Percentiles rank a stretch among this genome's conserved stretches.
Evolutionary conservation across 129 eudicot genomes (phyloP).

Genomic region (Calendula officinalis): DNA sequence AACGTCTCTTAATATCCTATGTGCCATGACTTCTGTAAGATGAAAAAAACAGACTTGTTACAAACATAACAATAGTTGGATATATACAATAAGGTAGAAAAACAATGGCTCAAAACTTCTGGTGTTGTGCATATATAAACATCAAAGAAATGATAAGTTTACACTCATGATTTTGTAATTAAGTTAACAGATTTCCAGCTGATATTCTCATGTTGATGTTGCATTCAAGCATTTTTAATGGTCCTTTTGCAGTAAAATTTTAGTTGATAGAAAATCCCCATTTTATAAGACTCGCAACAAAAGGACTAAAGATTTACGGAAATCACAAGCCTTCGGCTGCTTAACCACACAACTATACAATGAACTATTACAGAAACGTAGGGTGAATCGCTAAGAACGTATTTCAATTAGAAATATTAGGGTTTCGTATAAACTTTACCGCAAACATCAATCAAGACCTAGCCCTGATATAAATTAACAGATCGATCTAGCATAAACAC

Average conservation of each 20-base stretch:
- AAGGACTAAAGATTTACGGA: slow-evolving; percentile 2
- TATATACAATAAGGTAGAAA: background rate
- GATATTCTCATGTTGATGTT: background rate
- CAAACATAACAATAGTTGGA: background rate
- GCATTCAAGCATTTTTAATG: too few species aligned
- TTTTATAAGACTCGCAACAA: background rate
- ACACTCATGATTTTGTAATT: background rate
- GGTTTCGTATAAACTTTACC: slow-evolving; percentile 12
- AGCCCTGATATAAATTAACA: slow-evolving; percentile 3
- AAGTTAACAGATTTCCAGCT: background rate
- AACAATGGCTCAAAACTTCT: background rate
- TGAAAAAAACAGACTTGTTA: slow-evolving; percentile 18
- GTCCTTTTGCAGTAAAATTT: background rate
- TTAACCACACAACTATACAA: slow-evolving; percentile 15
- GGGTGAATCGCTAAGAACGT: background rate
- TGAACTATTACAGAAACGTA: background rate
- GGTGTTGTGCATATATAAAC: background rate
- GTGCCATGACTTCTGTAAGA: slow-evolving; percentile 52
- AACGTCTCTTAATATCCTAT: slow-evolving; percentile 67
- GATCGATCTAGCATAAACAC: background rate
- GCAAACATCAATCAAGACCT: background rate
- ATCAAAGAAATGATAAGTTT: background rate
- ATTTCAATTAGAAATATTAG: slow-evolving; percentile 8
- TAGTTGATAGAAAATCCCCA: background rate
- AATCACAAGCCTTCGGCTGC: background rate